Conservation (phyloP, 2,329 filamentous ascomycete species). For the Alternaria longipes region DNA sequence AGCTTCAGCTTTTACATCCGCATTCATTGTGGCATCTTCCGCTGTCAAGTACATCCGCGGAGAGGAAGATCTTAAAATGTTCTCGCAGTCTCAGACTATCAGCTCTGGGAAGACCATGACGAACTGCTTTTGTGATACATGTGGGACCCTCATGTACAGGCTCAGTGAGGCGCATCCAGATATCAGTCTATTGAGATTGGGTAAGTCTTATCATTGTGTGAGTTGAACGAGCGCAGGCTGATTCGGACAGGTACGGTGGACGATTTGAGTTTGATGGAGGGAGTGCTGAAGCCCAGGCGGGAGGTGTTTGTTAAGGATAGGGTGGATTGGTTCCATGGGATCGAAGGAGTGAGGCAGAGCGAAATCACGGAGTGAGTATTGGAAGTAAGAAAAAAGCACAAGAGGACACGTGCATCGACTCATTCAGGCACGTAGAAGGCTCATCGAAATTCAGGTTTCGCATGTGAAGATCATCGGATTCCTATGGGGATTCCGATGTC, state of each 20-base stretch:
- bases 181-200: neutral
- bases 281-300: neutral
- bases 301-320: neutral
- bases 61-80: neutral
- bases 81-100: slow-evolving; percentile 51
- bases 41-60: neutral
- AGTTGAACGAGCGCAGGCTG: neutral
- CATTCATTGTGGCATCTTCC: neutral
- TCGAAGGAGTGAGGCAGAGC: neutral
- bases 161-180: neutral
- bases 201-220: neutral
- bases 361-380: neutral
- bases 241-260: neutral
- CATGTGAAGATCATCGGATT: neutral
- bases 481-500: neutral
- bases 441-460: neutral
- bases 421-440: neutral
- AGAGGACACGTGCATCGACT: neutral
- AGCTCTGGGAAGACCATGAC: slow-evolving; percentile 59
- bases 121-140: slow-evolving; percentile 69
- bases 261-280: neutral
- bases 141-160: slow-evolving; percentile 70
- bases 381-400: neutral
- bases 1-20: slow-evolving; percentile 8
- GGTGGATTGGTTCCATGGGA: neutral